Conservation (phyloP, 1,284 basidiomycete genomes). For the Leccinum subrobustum region DNA sequence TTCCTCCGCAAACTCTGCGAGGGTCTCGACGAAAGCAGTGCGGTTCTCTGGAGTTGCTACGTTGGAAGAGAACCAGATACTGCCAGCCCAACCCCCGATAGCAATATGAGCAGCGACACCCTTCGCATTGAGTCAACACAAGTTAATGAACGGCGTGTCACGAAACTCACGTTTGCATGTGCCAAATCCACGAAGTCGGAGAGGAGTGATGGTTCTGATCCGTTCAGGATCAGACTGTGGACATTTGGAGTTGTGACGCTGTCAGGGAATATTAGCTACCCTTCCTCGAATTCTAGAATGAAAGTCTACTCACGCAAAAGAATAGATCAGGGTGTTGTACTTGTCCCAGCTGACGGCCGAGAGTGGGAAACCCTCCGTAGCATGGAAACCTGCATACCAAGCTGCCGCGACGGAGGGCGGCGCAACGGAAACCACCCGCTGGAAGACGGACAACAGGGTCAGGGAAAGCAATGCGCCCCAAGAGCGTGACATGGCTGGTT, state of each 20-base stretch:
- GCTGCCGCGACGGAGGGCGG: constrained; percentile 19
- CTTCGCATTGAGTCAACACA: not conserved
- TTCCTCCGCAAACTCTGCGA: constrained; percentile 42
- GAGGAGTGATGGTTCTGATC: constrained; percentile 35
- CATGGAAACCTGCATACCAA: constrained; percentile 42
- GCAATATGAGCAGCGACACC: not conserved
- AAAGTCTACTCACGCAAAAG: constrained; percentile 26
- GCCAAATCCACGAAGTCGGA: constrained; percentile 51
- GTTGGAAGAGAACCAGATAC: not conserved
- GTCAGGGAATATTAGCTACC: not conserved
- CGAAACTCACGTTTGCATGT: constrained; percentile 31
- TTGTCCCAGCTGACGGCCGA: constrained; percentile 43
- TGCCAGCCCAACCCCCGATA: not conserved
- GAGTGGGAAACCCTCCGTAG: constrained; percentile 38
- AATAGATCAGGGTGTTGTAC: constrained; percentile 48
- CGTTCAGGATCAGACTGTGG: constrained; percentile 39
- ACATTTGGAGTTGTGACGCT: constrained; percentile 45
- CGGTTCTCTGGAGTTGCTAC: constrained; percentile 39
- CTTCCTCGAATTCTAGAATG: no score
- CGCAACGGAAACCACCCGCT: not conserved
- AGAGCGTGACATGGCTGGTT: no score
- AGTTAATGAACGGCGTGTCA: not conserved
- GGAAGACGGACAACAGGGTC: not conserved
- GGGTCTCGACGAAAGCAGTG: constrained; percentile 58
- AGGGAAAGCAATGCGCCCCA: not conserved